Evolutionary conservation across 2,329 filamentous ascomycete genomes (phyloP).

Genomic region (Trichoderma sp.): DNA sequence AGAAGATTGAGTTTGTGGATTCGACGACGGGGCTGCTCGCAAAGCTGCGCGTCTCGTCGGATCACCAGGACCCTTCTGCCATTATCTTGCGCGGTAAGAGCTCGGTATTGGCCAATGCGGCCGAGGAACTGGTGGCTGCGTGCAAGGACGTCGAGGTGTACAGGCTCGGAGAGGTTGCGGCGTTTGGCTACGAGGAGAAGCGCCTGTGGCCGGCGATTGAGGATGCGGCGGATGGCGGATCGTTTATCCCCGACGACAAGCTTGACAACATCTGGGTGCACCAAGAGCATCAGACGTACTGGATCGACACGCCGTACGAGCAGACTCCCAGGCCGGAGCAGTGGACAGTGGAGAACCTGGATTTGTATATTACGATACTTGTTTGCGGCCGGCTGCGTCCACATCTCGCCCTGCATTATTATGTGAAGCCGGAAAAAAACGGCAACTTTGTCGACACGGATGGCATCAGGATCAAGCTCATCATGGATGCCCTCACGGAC

Average conservation of each 20-base stretch:
- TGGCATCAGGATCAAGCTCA: slow-evolving; percentile 37
- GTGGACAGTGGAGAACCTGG: slow-evolving; percentile 44
- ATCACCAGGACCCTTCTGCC: slow-evolving; percentile 31
- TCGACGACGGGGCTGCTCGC: slow-evolving; percentile 33
- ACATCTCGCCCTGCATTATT: slow-evolving; percentile 35
- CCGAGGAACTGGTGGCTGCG: slow-evolving; percentile 33
- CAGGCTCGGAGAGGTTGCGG: slow-evolving; percentile 36
- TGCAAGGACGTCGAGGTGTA: slow-evolving; percentile 35
- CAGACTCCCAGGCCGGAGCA: slow-evolving; percentile 36
- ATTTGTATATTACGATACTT: slow-evolving; percentile 43
- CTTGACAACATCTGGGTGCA: slow-evolving; percentile 35
- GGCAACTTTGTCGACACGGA: slow-evolving; percentile 36
- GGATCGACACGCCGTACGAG: slow-evolving; percentile 36
- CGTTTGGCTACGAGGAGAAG: slow-evolving; percentile 35
- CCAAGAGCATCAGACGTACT: slow-evolving; percentile 31
- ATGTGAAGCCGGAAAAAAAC: slow-evolving; percentile 30
- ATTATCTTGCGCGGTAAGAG: slow-evolving; percentile 34
- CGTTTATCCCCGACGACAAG: slow-evolving; percentile 24
- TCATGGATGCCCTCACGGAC: slow-evolving; percentile 40
- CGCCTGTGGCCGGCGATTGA: slow-evolving; percentile 38
- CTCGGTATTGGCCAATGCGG: slow-evolving; percentile 32
- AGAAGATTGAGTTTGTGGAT: slow-evolving; percentile 35
- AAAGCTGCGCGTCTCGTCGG: slow-evolving; percentile 34
- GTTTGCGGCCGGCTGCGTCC: slow-evolving; percentile 37
- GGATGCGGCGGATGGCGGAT: slow-evolving; percentile 27